phyloP scores from a whole-genome alignment of 768 basidiomycete species.

The Suillus brevipes region DNA sequence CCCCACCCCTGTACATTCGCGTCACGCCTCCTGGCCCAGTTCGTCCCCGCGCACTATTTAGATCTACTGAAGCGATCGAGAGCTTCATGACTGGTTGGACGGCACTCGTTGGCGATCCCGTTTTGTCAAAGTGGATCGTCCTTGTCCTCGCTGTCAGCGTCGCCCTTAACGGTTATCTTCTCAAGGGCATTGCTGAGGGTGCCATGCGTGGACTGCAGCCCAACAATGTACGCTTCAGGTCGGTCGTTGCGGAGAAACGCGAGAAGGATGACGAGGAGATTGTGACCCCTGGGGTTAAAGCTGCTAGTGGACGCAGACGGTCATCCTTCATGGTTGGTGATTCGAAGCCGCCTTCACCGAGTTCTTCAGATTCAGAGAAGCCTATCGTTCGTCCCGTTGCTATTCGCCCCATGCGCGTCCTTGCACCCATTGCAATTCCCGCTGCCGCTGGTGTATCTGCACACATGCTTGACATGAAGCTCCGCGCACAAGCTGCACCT shows the following conservation, averaged over 20 bases:
- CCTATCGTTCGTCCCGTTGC: constrained; percentile 16
- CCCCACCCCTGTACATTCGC: constrained; percentile 58
- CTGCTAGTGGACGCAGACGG: constrained; percentile 15
- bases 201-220: constrained; percentile 34
- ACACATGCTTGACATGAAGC: constrained; percentile 35
- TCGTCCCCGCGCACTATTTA: constrained; percentile 33
- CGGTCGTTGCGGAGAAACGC: constrained; percentile 22
- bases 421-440: constrained; percentile 26
- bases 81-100: constrained; percentile 92
- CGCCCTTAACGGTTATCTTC: constrained; percentile 87
- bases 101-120: constrained; percentile 87
- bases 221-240: constrained; percentile 30
- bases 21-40: constrained; percentile 38
- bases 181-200: constrained; percentile 80
- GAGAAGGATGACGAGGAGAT: constrained; percentile 25
- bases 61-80: constrained; percentile 62
- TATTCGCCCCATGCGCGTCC: not conserved
- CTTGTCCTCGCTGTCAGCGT: constrained; percentile 83
- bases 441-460: constrained; percentile 26
- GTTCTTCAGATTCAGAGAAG: constrained; percentile 17
- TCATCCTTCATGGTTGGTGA: constrained; percentile 30
- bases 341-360: constrained; percentile 6
- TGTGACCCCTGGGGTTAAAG: constrained; percentile 16
- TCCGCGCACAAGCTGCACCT: constrained; percentile 26
- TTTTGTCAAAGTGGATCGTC: constrained; percentile 94